Evolutionary conservation across 371 early-diverging fungal genomes (phyloP).

Genomic region (Gilbertella persicaria): DNA sequence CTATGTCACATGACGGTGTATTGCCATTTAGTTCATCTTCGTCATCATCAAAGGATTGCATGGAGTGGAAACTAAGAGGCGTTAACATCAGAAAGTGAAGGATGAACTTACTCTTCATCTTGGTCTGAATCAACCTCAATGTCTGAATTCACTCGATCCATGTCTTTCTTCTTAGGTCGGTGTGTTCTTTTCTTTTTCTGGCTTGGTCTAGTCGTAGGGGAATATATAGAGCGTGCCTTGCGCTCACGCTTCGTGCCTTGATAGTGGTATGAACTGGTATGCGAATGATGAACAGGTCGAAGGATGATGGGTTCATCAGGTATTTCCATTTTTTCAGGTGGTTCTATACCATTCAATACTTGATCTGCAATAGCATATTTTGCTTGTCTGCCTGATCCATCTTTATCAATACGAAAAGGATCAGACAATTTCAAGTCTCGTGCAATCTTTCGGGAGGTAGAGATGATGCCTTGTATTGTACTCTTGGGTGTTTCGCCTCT

Average conservation of each 20-base stretch:
- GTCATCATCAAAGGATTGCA: conserved; percentile 30
- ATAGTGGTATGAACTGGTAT: conserved; percentile 2
- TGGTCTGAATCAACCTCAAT: conserved; percentile 23
- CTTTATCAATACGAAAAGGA: conserved; percentile 49
- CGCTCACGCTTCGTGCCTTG: conserved; percentile 35
- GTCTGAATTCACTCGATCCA: conserved; percentile 14
- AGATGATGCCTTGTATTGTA: conserved; percentile 56
- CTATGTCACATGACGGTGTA: background rate
- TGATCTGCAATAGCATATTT: conserved; percentile 47
- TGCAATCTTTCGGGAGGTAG: conserved; percentile 49
- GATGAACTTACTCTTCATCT: conserved; percentile 45
- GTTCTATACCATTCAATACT: conserved; percentile 35
- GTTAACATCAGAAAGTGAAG: too few relatives aligned
- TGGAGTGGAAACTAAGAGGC: conserved; percentile 11
- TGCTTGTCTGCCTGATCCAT: conserved; percentile 42
- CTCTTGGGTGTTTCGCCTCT: conserved; percentile 60
- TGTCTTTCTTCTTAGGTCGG: conserved; percentile 13
- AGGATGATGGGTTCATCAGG: conserved; percentile 49
- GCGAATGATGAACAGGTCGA: conserved; percentile 34
- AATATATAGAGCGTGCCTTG: conserved; percentile 31
- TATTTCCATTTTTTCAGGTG: conserved; percentile 35
- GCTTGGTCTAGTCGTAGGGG: conserved; percentile 10
- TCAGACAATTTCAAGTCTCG: conserved; percentile 43
- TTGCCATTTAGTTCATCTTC: conserved; percentile 17
- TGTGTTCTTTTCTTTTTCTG: conserved; percentile 9